Conservation (phyloP, 129 eudicot genomes). For the Centrapalus pauciflorus region DNA sequence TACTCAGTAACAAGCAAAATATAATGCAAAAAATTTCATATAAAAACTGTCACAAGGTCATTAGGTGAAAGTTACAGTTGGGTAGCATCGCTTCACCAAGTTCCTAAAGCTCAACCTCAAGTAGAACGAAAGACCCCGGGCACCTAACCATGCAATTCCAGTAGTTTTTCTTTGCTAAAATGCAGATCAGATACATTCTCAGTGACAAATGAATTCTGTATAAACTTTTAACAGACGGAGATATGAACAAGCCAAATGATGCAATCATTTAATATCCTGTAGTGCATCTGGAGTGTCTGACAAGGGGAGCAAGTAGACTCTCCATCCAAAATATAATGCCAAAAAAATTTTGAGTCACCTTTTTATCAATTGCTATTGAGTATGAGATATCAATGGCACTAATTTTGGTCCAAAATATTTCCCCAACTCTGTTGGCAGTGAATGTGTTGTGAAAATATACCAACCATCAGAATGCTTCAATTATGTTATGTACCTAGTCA, state of each 20-base stretch:
- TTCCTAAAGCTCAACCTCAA: conserved; percentile 60
- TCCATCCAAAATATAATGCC: not conserved
- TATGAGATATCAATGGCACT: not conserved
- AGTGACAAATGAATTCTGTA: not conserved
- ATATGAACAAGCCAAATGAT: not conserved
- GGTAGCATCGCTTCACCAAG: conserved; percentile 70
- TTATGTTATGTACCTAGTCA: not conserved
- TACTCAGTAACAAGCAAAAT: not conserved
- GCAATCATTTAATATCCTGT: not conserved
- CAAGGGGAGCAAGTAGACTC: not conserved
- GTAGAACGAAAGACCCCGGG: conserved; percentile 60
- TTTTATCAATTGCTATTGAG: not conserved
- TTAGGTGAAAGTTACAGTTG: conserved; percentile 48
- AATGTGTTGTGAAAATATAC: not conserved
- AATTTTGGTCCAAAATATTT: not conserved
- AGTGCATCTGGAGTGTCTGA: not conserved
- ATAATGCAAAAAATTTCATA: conserved; percentile 8
- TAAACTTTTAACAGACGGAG: not conserved
- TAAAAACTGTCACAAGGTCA: not conserved
- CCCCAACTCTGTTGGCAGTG: not conserved
- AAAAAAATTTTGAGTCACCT: not conserved
- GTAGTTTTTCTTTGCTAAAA: conserved; percentile 68
- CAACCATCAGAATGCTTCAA: not conserved
- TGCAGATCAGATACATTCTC: not conserved
- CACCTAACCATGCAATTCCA: conserved; percentile 75